Evolutionary conservation across 2,329 filamentous ascomycete genomes (phyloP), one percentile per base, ranked within the genome.

Genomic region (Cercospora janseana): DNA sequence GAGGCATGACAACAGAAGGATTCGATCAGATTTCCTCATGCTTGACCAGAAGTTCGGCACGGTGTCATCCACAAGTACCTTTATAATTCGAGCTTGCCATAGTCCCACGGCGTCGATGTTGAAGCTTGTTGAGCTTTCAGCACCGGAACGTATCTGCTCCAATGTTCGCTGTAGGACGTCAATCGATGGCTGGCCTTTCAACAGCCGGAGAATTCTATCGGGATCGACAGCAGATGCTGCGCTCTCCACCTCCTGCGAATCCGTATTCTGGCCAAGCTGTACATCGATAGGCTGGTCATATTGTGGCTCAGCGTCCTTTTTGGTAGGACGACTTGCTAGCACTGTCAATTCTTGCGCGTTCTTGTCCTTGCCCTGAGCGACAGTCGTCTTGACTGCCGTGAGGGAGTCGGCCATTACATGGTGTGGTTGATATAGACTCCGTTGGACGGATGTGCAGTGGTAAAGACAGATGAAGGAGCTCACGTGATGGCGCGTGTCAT

Each of bases 31-130:
- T 18, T 49, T 31, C 13, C 63, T 53, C n/a, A 92, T 64, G 6
- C 81, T 62, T 3, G 75, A 65, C 92, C 93, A 97, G 69, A 92
- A 95, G 64, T 91, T 87, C 1, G 88, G 87, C 6, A 89, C 74
- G 20, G 87, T 90, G 24, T 83, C 80, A 12, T 79, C 83, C 51
- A 94, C 82, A 27, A 98, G 72, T 3, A 81, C 72, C 63, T 90
- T 84, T 45, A 92, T 75, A 24, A 96, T 80, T 60, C 90, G 87
- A 15, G 88, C 83, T 49, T 83, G 80, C 54, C 81, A 72, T 1
- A 91, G 83, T 24, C 79, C 79, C 3, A 88, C 84, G 2, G 74
- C 68, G 35, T 76, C 73, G 42, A 92, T 76, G 58, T 79, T 78
- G 63, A 86, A 81, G 16, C 55, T 51, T 10, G 59, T 18, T n/a